Conservation (phyloP, 208 protist species). For the Trypanosoma vivax region DNA sequence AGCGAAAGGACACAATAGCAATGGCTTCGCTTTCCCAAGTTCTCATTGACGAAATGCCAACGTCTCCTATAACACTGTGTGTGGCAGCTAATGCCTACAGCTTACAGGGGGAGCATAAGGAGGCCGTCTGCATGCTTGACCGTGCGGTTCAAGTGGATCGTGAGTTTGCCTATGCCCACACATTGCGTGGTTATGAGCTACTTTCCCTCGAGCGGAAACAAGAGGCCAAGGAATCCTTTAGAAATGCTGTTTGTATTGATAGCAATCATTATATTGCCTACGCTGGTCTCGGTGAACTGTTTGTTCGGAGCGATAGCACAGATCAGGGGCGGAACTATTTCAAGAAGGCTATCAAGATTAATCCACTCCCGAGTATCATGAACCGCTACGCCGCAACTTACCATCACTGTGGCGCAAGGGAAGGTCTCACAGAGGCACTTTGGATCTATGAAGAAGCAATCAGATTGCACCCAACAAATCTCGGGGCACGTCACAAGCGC, state of each 20-base stretch:
- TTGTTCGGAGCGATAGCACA: slow-evolving; percentile 88
- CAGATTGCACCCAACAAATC: slow-evolving; percentile 69
- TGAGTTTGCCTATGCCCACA: slow-evolving; percentile 89
- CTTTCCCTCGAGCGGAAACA: slow-evolving; percentile 90
- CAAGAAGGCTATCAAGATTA: slow-evolving; percentile 78
- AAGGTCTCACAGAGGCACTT: slow-evolving; percentile 62
- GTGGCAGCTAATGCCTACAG: slow-evolving; percentile 93
- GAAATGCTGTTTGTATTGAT: slow-evolving; percentile 87
- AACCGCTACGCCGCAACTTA: slow-evolving; percentile 72
- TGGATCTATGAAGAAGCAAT: slow-evolving; percentile 68
- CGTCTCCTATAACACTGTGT: slow-evolving; percentile 83
- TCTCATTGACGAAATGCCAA: slow-evolving; percentile 81
- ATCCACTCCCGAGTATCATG: slow-evolving; percentile 63
- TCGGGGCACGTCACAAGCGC: slow-evolving; percentile 84
- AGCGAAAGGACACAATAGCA: slow-evolving; percentile 75
- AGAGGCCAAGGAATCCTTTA: slow-evolving; percentile 86
- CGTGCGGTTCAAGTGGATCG: slow-evolving; percentile 86
- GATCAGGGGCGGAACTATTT: slow-evolving; percentile 89
- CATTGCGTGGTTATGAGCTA: slow-evolving; percentile 93
- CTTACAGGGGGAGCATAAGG: slow-evolving; percentile 91
- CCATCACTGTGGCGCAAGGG: slow-evolving; percentile 33
- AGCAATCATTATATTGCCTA: slow-evolving; percentile 94
- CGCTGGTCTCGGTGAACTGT: slow-evolving; percentile 93
- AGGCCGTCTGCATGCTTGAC: slow-evolving; percentile 92
- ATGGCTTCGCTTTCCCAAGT: slow-evolving; percentile 86